Percentiles rank a stretch among this genome's conserved stretches.
These are phyloP conservation scores for Kokia cookei DNA, from an alignment of 441 rosid species.

Conservation along the genomic window DNA sequence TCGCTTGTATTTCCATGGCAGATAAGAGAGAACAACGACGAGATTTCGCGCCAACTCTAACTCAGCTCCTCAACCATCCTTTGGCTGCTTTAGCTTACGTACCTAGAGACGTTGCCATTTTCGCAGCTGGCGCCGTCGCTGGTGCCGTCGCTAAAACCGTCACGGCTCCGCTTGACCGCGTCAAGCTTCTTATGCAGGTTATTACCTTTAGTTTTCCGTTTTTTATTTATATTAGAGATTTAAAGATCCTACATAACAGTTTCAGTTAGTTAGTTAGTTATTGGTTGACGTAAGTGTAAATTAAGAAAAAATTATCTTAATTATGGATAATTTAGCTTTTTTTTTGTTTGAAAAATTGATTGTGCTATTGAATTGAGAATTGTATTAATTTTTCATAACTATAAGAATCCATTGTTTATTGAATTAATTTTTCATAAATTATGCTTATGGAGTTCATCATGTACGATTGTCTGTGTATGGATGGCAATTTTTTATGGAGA, in stretches of 20 bases:
- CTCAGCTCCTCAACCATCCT: conserved; percentile 81
- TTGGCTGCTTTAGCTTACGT: conserved; percentile 57
- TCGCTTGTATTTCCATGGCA: conserved; percentile 59
- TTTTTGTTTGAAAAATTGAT: background rate
- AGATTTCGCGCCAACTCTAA: conserved; percentile 51
- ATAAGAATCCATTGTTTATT: too few relatives aligned
- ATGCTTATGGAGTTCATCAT: too few relatives aligned
- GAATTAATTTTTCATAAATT: too few relatives aligned
- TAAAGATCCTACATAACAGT: background rate
- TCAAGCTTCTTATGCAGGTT: conserved; percentile 97
- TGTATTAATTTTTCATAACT: background rate
- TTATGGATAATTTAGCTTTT: background rate
- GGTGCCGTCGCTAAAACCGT: conserved; percentile 94
- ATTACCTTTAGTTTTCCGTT: conserved; percentile 5
- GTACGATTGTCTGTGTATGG: background rate
- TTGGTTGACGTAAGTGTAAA: background rate
- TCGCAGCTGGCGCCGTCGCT: conserved; percentile 84
- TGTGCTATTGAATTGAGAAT: background rate
- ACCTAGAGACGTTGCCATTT: conserved; percentile 70
- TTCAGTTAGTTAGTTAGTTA: background rate
- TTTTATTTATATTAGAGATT: background rate
- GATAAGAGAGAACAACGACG: conserved; percentile 36
- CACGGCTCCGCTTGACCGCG: conserved; percentile 95
- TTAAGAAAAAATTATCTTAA: background rate
- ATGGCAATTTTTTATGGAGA: background rate